Base-by-base conservation (phyloP, 441 rosid species). In the Brassica hybrid region DNA sequence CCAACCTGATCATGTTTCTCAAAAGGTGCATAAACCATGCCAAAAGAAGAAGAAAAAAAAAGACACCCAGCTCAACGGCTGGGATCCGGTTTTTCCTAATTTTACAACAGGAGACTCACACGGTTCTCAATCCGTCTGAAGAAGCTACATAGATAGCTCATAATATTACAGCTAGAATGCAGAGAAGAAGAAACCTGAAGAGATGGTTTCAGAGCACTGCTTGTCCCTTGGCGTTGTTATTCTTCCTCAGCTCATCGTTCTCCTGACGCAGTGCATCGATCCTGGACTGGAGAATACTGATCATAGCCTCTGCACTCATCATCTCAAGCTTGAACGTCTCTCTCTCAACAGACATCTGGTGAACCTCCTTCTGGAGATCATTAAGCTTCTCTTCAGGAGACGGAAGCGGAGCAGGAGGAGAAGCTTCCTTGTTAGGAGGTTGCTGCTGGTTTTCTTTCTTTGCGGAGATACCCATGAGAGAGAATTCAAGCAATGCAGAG, bases 231-330 rank as follows among this genome's bases (percentile, higher is more conserved):
- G 67, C 6, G 45, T 54, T 6, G 65, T 74, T 84, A 61, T 74
- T 84, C 83, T 84, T 86, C 87, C 83, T 93, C 79, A 93, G 65
- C 65, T 90, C 94, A 74, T 88, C 88, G 5, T 93, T 95, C 79
- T 95, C 99, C 78, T 81, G 85, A 69, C 67, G 86, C 71, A 93
- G 81, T 13, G 65, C 82, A 59, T 88, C 94, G 12, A 91, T 80
- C 73, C 89, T 86, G 0, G 97, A 86, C 74, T 88, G 94, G 69
- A 93, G 96, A 77, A 90, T 86, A 79, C 85, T 89, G 56, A 91
- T 86, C 94, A 90, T 90, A 4, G 97, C 86, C 48, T 87, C 90
- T 58, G 92, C 92, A 72, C 94, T 87, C 90, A 93, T 82, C 93
- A 90, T 85, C 76, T 95, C 94, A 30, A 93, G 90, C 88, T 85